These are phyloP conservation scores for Cladosporium sp. DNA, from an alignment of 2,329 filamentous ascomycete species.

Conservation along the genomic window DNA sequence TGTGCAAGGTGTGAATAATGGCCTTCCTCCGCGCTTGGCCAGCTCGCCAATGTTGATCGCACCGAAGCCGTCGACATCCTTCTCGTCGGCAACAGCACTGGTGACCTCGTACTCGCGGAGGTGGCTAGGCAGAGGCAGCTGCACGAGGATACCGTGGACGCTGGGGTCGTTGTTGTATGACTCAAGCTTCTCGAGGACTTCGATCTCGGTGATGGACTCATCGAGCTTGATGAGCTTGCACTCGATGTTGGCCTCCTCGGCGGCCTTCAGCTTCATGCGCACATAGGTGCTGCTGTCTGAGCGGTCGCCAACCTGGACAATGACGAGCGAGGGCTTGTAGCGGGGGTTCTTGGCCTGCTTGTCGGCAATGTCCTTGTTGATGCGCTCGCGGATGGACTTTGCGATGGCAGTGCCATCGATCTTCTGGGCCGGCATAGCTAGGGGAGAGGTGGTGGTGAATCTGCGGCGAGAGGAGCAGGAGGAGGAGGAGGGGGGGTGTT, in stretches of 20 bases:
- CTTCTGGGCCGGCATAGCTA: constrained; percentile 79
- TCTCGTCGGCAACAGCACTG: constrained; percentile 85
- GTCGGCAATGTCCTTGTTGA: constrained; percentile 77
- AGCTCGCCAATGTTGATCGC: constrained; percentile 93
- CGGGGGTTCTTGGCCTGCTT: constrained; percentile 81
- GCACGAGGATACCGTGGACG: constrained; percentile 91
- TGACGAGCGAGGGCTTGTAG: constrained; percentile 87
- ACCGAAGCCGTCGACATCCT: constrained; percentile 98
- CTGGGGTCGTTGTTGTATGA: constrained; percentile 81
- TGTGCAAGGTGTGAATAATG: constrained; percentile 91
- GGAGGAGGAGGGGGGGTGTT: constrained; percentile 23
- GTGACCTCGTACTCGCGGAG: constrained; percentile 90
- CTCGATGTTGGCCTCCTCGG: constrained; percentile 87
- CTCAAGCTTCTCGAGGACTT: constrained; percentile 80
- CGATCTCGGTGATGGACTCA: constrained; percentile 77
- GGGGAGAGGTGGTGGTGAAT: constrained; percentile 55
- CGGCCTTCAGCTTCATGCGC: constrained; percentile 99
- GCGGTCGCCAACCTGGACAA: constrained; percentile 94
- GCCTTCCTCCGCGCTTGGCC: constrained; percentile 88
- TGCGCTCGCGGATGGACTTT: constrained; percentile 80
- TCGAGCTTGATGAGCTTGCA: constrained; percentile 85
- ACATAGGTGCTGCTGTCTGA: constrained; percentile 94
- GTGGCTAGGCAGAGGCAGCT: constrained; percentile 85
- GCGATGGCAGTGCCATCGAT: constrained; percentile 97
- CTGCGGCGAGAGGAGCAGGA: constrained; percentile 20